phyloP scores from a whole-genome alignment of 2,329 filamentous ascomycete species.

The Penicillium sp. region DNA sequence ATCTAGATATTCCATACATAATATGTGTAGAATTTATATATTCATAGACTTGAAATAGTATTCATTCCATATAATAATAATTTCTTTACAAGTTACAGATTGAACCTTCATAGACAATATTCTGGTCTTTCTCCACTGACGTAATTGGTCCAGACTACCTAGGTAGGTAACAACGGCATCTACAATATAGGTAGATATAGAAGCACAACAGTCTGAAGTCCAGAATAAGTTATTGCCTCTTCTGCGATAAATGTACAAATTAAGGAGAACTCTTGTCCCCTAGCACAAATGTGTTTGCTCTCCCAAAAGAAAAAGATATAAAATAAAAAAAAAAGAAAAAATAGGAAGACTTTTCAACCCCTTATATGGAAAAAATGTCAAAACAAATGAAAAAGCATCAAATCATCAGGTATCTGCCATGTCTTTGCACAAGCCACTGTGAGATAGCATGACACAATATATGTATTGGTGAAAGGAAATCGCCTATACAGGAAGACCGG shows the following conservation, averaged over 20 bases:
- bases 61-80: no score
- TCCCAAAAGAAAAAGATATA: conserved; percentile 17
- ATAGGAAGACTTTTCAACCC: conserved; percentile 31
- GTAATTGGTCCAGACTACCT: not conserved
- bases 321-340: no score
- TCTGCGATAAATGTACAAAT: conserved; percentile 36
- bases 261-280: conserved; percentile 22
- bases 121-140: not conserved
- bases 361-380: conserved; percentile 26
- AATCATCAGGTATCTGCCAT: conserved; percentile 29
- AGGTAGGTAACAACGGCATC: no score
- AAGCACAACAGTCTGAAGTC: not conserved
- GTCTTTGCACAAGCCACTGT: conserved; percentile 14
- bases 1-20: not conserved
- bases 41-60: not conserved
- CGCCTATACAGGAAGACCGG: conserved; percentile 21
- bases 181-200: not conserved
- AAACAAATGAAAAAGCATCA: conserved; percentile 33
- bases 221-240: conserved; percentile 18
- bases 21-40: not conserved
- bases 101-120: not conserved
- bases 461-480: conserved; percentile 14
- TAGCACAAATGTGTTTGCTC: conserved; percentile 30
- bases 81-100: not conserved
- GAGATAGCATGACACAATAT: conserved; percentile 8